phyloP scores from a whole-genome alignment of 2,329 filamentous ascomycete species.

The Talaromyces amestolkiae region DNA sequence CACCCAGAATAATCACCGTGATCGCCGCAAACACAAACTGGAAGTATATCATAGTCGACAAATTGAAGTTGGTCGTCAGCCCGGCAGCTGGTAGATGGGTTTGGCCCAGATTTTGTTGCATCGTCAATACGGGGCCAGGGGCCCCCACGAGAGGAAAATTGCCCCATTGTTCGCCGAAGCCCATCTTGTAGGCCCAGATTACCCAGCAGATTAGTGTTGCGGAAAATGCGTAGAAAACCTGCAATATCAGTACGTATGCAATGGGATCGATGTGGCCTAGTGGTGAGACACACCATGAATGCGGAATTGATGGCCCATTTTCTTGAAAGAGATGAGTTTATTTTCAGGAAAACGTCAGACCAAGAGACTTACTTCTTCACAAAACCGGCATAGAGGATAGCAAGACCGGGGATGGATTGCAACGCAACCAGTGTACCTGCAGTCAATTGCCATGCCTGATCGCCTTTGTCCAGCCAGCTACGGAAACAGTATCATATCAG shows the following conservation, averaged over 20 bases:
- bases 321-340: conserved; percentile 18
- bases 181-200: conserved; percentile 50
- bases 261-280: background rate
- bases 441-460: conserved; percentile 55
- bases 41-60: conserved; percentile 54
- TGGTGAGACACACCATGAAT: conserved; percentile 41
- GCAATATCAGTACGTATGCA: background rate
- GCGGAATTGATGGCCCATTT: conserved; percentile 53
- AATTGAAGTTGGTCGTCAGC: conserved; percentile 44
- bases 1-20: conserved; percentile 49
- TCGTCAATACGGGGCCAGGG: conserved; percentile 48
- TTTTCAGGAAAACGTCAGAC: background rate
- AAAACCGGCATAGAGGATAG: conserved; percentile 51
- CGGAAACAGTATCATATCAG: background rate
- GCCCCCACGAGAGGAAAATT: conserved; percentile 46
- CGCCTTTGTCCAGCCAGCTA: conserved; percentile 44
- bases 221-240: conserved; percentile 50
- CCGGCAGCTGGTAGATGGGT: conserved; percentile 44
- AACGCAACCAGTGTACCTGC: conserved; percentile 51
- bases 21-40: conserved; percentile 56
- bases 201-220: conserved; percentile 51
- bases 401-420: conserved; percentile 51
- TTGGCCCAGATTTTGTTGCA: conserved; percentile 46
- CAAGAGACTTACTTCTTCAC: conserved; percentile 32
- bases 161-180: conserved; percentile 50